Conservation (phyloP, 768 basidiomycete genomes). For the Termitomyces sp. region DNA sequence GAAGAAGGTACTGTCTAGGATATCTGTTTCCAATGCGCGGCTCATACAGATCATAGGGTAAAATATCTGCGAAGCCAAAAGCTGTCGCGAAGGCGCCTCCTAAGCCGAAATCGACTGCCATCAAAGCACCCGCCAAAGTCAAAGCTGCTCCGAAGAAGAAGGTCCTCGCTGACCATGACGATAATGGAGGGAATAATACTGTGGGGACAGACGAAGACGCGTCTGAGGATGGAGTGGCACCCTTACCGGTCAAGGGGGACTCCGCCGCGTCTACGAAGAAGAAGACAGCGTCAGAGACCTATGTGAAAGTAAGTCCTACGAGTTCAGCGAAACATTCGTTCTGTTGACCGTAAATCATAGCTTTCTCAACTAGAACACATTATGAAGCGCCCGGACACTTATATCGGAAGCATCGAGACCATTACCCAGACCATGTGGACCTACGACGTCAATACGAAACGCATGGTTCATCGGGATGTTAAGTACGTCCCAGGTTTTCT, state of each 20-base stretch:
- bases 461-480: conserved; percentile 77
- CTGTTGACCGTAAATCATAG: conserved; percentile 31
- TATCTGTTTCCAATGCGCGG: conserved; percentile 1
- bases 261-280: conserved; percentile 45
- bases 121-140: conserved; percentile 39
- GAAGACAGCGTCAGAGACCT: conserved; percentile 88
- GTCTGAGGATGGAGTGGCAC: conserved; percentile 29
- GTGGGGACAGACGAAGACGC: conserved; percentile 36
- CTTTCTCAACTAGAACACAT: conserved; percentile 94
- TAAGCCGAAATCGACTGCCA: conserved; percentile 34
- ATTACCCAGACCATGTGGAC: conserved; percentile 91
- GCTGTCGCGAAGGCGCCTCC: conserved; percentile 29
- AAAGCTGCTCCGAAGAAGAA: conserved; percentile 66
- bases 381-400: conserved; percentile 86
- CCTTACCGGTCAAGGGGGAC: conserved; percentile 17
- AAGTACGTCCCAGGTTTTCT: conserved; percentile 96
- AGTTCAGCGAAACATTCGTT: not conserved
- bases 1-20: conserved; percentile 39
- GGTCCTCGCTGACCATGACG: conserved; percentile 57
- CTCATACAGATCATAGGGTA: conserved; percentile 11
- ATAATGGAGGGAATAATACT: conserved; percentile 47
- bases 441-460: conserved; percentile 77
- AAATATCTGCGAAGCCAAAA: conserved; percentile 36
- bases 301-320: conserved; percentile 63
- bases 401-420: conserved; percentile 94